Evolutionary conservation across 495 filamentous ascomycete genomes (phyloP).

Genomic region (Sordaria brevicollis): DNA sequence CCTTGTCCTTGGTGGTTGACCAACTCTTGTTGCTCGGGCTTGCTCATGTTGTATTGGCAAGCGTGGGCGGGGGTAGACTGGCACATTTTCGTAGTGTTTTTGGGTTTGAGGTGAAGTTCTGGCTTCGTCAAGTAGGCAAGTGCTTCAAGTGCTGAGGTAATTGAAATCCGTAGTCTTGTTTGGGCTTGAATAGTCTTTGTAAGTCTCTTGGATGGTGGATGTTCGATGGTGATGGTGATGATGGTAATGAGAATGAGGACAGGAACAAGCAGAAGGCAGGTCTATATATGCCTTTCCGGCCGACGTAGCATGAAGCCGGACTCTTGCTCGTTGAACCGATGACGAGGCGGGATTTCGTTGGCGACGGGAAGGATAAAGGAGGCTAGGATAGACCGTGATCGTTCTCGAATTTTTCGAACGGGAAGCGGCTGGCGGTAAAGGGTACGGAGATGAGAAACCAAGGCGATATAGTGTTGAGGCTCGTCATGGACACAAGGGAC

Average conservation of each 20-base stretch:
- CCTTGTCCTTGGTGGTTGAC: background rate
- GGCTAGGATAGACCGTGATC: background rate
- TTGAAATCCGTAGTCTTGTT: background rate
- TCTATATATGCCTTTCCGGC: background rate
- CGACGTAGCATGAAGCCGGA: background rate
- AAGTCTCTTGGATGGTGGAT: background rate
- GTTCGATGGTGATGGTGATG: background rate
- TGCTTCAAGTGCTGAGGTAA: background rate
- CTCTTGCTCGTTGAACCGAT: background rate
- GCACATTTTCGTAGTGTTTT: background rate
- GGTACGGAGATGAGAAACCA: background rate
- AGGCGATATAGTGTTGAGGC: background rate
- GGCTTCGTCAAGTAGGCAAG: background rate
- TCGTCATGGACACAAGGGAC: background rate
- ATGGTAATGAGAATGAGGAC: background rate
- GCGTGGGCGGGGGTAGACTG: background rate
- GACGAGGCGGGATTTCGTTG: background rate
- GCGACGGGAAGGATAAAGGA: background rate
- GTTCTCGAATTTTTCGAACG: background rate
- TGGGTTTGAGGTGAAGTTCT: background rate
- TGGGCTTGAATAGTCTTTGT: background rate
- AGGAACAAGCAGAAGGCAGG: background rate
- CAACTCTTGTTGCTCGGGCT: background rate
- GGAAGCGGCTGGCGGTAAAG: background rate
- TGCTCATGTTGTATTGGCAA: background rate